Evolutionary conservation across 306 rosid species (phyloP).

Genomic region (Luffa acutangula): DNA sequence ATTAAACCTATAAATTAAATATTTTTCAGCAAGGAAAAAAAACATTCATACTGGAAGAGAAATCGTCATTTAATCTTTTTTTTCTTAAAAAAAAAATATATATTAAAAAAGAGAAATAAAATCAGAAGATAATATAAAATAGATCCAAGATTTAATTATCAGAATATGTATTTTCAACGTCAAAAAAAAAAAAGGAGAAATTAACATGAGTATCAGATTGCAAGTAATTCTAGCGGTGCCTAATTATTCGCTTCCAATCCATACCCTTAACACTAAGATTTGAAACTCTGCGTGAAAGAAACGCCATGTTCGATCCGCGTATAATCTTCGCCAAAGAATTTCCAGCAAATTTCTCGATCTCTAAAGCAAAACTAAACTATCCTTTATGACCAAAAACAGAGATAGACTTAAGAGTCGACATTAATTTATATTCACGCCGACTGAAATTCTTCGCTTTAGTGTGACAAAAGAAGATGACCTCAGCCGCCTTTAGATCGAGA

Average conservation of each 20-base stretch:
- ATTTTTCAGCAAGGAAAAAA: not conserved
- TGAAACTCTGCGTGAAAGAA: conserved; percentile 7
- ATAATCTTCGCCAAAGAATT: conserved; percentile 5
- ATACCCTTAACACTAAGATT: not conserved
- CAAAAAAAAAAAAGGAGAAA: not conserved
- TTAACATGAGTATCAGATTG: not conserved
- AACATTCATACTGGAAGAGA: not conserved
- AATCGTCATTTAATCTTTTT: not conserved
- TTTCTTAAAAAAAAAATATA: not conserved
- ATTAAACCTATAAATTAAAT: not conserved
- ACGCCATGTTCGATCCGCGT: conserved; percentile 12
- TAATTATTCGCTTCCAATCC: conserved; percentile 4
- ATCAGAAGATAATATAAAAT: not conserved
- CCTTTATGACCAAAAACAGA: not conserved
- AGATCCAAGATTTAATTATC: not conserved
- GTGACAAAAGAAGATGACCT: not conserved
- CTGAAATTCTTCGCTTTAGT: not conserved
- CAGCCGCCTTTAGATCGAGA: not conserved
- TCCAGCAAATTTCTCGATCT: conserved; percentile 4
- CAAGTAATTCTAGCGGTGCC: not conserved
- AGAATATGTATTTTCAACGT: not conserved
- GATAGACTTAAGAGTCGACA: not conserved
- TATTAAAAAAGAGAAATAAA: not conserved
- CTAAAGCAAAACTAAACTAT: not conserved
- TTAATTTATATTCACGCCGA: not conserved